phyloP scores from a whole-genome alignment of 306 rosid species.

The Senna tora region DNA sequence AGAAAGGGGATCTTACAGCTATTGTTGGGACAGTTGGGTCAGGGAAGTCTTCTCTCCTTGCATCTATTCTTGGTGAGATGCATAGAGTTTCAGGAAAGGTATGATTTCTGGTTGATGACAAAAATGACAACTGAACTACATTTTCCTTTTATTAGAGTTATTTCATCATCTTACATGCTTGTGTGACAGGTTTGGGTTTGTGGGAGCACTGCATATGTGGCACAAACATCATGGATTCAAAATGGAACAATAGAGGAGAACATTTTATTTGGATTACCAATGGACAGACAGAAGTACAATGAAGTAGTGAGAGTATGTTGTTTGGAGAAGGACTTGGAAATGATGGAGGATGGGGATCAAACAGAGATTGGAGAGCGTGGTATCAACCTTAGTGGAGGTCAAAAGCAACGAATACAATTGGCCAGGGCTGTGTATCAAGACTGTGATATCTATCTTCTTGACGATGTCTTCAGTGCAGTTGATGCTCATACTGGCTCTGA shows the following conservation, averaged over 20 bases:
- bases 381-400: slow-evolving; percentile 96
- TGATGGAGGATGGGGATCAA: slow-evolving; percentile 94
- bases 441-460: slow-evolving; percentile 87
- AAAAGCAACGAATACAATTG: slow-evolving; percentile 93
- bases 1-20: slow-evolving; percentile 76
- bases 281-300: slow-evolving; percentile 68
- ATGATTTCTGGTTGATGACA: not conserved
- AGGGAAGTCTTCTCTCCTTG: slow-evolving; percentile 90
- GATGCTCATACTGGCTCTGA: slow-evolving; percentile 98
- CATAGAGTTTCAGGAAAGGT: slow-evolving; percentile 74
- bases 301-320: slow-evolving; percentile 83
- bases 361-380: slow-evolving; percentile 99
- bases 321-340: slow-evolving; percentile 86
- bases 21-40: slow-evolving; percentile 94
- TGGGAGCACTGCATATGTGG: slow-evolving; percentile 87
- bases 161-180: not conserved
- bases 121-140: not conserved
- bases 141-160: not conserved
- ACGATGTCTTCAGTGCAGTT: slow-evolving; percentile 95
- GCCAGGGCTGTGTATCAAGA: slow-evolving; percentile 95
- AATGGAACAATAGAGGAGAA: slow-evolving; percentile 93
- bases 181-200: slow-evolving; percentile 74
- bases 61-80: slow-evolving; percentile 95
- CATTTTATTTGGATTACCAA: slow-evolving; percentile 76
- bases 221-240: slow-evolving; percentile 98